A percentile compares a stretch with the other conserved stretches of the same genome.
Conservation (phyloP, 1,284 basidiomycete genomes). For the Coniferiporia sulphurascens region DNA sequence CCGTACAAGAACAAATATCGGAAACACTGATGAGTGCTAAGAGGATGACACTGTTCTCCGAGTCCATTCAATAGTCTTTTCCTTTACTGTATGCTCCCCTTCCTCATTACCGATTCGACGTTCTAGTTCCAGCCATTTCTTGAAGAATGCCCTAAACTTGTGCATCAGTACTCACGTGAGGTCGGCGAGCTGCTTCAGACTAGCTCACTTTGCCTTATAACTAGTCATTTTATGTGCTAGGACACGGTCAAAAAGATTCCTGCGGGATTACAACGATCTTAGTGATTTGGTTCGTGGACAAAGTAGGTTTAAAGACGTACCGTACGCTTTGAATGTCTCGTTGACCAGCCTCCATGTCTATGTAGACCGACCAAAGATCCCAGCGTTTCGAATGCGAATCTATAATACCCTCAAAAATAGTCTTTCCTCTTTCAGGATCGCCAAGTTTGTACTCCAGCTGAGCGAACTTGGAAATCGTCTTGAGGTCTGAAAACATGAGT, state of each 20-base stretch:
- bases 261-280: conserved; percentile 27
- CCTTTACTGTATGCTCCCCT: conserved; percentile 79
- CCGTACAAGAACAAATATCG: conserved; percentile 28
- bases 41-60: conserved; percentile 39
- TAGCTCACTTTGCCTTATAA: conserved; percentile 85
- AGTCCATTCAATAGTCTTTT: conserved; percentile 87
- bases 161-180: conserved; percentile 20
- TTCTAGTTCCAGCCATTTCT: conserved; percentile 95
- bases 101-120: conserved; percentile 82
- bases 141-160: conserved; percentile 75
- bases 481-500: conserved; percentile 61
- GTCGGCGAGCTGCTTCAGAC: background rate
- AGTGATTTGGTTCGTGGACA: conserved; percentile 7
- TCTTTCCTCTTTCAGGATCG: conserved; percentile 91
- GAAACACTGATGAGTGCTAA: conserved; percentile 19
- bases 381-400: conserved; percentile 92
- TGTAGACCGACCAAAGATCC: conserved; percentile 95
- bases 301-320: conserved; percentile 31
- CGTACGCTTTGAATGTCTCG: conserved; percentile 73
- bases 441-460: conserved; percentile 94
- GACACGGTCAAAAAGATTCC: conserved; percentile 82
- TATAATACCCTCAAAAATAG: conserved; percentile 94
- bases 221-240: conserved; percentile 84
- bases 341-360: conserved; percentile 89
- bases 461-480: conserved; percentile 92